A percentile compares a stretch with the other conserved stretches of the same genome.
Conservation (phyloP, 768 basidiomycete genomes). For the Suillus spraguei region DNA sequence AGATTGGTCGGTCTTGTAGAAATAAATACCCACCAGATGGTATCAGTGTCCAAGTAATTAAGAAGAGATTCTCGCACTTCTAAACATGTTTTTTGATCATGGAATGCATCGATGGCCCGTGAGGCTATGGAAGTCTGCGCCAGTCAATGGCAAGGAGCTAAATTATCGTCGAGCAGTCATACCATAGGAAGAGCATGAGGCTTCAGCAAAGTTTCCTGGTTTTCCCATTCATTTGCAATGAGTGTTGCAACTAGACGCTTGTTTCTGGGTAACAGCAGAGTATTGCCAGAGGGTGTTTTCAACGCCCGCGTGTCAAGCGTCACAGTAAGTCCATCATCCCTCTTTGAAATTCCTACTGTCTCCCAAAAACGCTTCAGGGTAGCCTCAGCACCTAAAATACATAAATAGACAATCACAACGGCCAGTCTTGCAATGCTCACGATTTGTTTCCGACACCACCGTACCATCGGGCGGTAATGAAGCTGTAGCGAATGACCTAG, state of each 20-base stretch:
- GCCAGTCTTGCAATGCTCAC: conserved; percentile 37
- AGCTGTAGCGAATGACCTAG: conserved; percentile 17
- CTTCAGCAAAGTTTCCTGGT: conserved; percentile 82
- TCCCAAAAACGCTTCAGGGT: conserved; percentile 95
- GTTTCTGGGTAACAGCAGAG: conserved; percentile 66
- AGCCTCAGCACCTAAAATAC: conserved; percentile 72
- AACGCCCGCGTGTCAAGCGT: conserved; percentile 83
- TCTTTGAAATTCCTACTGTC: conserved; percentile 73
- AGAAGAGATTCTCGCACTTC: conserved; percentile 72
- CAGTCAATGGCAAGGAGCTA: conserved; percentile 14
- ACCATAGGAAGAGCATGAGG: conserved; percentile 93
- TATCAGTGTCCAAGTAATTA: conserved; percentile 92
- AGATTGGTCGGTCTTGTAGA: conserved; percentile 2
- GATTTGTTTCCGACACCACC: conserved; percentile 62
- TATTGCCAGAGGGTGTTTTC: conserved; percentile 87
- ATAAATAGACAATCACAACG: conserved; percentile 9
- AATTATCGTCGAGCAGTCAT: conserved; percentile 21
- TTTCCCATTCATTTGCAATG: conserved; percentile 97
- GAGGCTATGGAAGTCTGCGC: conserved; percentile 85
- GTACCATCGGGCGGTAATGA: conserved; percentile 40
- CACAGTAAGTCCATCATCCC: conserved; percentile 54
- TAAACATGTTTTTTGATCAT: conserved; percentile 52
- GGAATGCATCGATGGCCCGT: conserved; percentile 84
- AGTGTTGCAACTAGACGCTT: conserved; percentile 78
- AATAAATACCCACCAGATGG: conserved; percentile 68